Evolutionary conservation across 2,329 filamentous ascomycete genomes (phyloP).

Genomic region (Cordyceps tenuipes): DNA sequence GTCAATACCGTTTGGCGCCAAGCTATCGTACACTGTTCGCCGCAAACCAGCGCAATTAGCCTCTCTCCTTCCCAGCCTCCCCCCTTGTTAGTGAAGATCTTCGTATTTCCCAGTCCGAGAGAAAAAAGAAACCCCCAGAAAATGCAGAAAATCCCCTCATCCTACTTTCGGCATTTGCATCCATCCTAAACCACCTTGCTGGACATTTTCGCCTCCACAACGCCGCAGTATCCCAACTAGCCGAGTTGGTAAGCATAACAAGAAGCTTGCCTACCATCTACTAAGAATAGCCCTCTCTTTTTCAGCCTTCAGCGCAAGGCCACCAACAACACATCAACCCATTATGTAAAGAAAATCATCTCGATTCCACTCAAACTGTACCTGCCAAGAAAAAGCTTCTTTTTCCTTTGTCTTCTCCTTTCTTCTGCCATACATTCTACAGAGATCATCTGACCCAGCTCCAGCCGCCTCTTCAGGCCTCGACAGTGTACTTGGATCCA

Average conservation of each 20-base stretch:
- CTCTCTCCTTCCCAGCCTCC: not conserved
- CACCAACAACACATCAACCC: too few relatives aligned
- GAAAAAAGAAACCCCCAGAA: not conserved
- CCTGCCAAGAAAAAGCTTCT: not conserved
- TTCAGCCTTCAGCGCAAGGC: not conserved
- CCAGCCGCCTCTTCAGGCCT: constrained; percentile 12
- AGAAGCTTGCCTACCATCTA: not conserved
- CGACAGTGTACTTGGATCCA: constrained; percentile 44
- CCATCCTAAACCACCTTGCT: not conserved
- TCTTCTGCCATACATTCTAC: not conserved
- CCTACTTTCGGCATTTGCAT: not conserved
- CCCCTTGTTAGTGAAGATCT: not conserved
- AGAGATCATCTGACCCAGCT: not conserved
- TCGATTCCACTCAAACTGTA: not conserved
- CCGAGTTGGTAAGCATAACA: not conserved
- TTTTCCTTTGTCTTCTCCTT: not conserved
- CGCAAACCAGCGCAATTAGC: not conserved
- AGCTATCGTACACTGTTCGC: not conserved
- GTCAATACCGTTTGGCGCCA: not conserved
- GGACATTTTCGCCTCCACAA: not conserved
- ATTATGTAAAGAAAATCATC: not conserved
- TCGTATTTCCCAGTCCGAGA: not conserved
- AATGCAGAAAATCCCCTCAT: not conserved
- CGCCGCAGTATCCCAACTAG: not conserved
- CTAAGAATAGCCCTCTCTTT: too few relatives aligned